phyloP scores from a whole-genome alignment of 805 yeast species.

The Kockiozyma suomiensis region DNA sequence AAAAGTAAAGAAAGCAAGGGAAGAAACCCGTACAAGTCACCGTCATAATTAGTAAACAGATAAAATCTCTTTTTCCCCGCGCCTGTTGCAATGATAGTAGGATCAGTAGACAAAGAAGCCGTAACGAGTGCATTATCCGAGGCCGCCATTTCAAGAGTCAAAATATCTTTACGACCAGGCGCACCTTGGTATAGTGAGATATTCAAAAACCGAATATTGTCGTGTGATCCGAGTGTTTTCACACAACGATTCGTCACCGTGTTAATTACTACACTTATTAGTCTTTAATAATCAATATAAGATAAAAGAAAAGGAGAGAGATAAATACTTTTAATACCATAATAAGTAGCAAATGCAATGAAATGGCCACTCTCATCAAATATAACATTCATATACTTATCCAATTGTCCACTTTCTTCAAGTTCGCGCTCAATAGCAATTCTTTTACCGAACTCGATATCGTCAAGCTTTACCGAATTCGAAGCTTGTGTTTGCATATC shows the following conservation, averaged over 20 bases:
- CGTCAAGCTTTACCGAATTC: constrained; percentile 26
- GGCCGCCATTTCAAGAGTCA: constrained; percentile 42
- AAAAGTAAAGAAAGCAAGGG: neutral
- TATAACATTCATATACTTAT: constrained; percentile 27
- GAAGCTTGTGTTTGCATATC: constrained; percentile 36
- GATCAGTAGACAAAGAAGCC: constrained; percentile 38
- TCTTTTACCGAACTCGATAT: constrained; percentile 40
- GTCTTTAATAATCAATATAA: neutral
- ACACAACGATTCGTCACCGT: constrained; percentile 37
- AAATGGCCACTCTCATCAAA: constrained; percentile 43
- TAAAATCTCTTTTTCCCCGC: constrained; percentile 37
- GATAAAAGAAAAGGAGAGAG: no score
- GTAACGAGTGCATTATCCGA: constrained; percentile 40
- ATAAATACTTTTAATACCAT: constrained; percentile 40
- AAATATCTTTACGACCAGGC: constrained; percentile 34
- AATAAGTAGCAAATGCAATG: constrained; percentile 38
- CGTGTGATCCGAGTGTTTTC: constrained; percentile 41
- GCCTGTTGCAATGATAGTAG: constrained; percentile 41
- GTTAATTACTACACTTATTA: constrained; percentile 34
- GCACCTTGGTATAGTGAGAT: constrained; percentile 42
- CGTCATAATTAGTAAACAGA: constrained; percentile 38
- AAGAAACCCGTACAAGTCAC: constrained; percentile 25
- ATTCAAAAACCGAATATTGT: constrained; percentile 39
- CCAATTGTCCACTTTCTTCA: constrained; percentile 12
- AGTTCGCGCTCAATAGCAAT: constrained; percentile 38